These are phyloP conservation scores for Kalanchoe fedtschenkoi DNA, from an alignment of 164 flowering plant species.

Conservation along the genomic window DNA sequence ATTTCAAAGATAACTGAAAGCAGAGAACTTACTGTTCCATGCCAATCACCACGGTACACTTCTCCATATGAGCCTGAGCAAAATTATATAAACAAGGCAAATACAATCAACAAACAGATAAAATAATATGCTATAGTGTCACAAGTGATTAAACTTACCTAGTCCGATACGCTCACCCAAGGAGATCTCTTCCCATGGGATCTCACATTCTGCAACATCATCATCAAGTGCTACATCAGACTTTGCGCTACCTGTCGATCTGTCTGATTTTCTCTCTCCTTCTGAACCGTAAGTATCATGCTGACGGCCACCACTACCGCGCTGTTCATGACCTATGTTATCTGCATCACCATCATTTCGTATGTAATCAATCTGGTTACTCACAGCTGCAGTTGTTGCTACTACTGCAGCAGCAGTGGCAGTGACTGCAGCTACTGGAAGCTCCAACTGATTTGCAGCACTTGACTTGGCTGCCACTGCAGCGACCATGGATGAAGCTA, in stretches of 20 bases:
- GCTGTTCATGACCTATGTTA: constrained; percentile 27
- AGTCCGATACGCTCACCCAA: constrained; percentile 97
- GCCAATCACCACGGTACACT: constrained; percentile 97
- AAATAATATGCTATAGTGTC: background rate
- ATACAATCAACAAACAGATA: background rate
- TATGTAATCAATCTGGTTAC: constrained; percentile 29
- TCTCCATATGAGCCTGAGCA: constrained; percentile 93
- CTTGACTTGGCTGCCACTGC: constrained; percentile 60
- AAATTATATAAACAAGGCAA: constrained; percentile 11
- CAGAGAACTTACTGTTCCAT: constrained; percentile 81
- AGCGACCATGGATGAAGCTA: constrained; percentile 87
- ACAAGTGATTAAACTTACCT: constrained; percentile 25
- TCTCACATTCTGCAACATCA: constrained; percentile 88
- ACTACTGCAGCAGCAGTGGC: constrained; percentile 87
- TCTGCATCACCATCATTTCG: constrained; percentile 35
- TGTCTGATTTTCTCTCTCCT: constrained; percentile 65
- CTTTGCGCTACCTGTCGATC: constrained; percentile 55
- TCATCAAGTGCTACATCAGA: constrained; percentile 70
- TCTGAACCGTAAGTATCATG: constrained; percentile 33
- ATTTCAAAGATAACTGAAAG: background rate
- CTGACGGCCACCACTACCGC: constrained; percentile 26
- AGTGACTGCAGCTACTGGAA: constrained; percentile 83
- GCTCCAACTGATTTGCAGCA: constrained; percentile 36
- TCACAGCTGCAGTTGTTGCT: constrained; percentile 77
- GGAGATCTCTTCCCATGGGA: constrained; percentile 85